These are phyloP conservation scores for Carpinus fangiana DNA, from an alignment of 306 rosid species.

Conservation along the genomic window DNA sequence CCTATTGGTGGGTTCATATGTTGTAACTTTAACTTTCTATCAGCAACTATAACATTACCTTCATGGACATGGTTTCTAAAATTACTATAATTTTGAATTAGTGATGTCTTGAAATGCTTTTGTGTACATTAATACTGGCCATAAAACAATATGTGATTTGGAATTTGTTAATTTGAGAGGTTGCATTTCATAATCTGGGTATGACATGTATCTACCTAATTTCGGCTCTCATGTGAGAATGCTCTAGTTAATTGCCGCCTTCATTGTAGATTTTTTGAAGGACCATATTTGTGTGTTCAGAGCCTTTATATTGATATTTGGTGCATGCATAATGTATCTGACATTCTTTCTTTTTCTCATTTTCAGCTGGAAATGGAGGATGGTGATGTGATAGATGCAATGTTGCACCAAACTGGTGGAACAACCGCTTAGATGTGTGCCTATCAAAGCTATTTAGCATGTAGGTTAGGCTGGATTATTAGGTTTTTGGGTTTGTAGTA, in stretches of 20 bases:
- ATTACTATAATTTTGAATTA: too few relatives aligned
- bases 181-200: neutral
- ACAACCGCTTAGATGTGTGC: conserved; percentile 12
- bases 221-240: too few relatives aligned
- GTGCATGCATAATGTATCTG: neutral
- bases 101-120: neutral
- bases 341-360: neutral
- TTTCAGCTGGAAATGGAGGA: conserved; percentile 74
- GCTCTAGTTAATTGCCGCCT: too few relatives aligned
- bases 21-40: neutral
- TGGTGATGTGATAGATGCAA: conserved; percentile 72
- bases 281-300: neutral
- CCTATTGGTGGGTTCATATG: neutral
- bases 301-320: neutral
- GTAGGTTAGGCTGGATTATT: neutral
- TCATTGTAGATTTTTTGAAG: neutral
- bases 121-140: neutral
- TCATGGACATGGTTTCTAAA: neutral
- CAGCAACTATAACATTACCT: neutral
- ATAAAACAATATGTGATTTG: neutral
- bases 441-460: conserved; percentile 1
- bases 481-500: neutral
- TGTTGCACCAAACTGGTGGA: conserved; percentile 78
- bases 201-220: too few relatives aligned
- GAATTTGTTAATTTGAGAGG: neutral